A percentile compares a stretch with the other conserved stretches of the same genome.
These are phyloP conservation scores for Phyllosticta paracitricarpa DNA, from an alignment of 2,329 filamentous ascomycete species.

Conservation along the genomic window DNA sequence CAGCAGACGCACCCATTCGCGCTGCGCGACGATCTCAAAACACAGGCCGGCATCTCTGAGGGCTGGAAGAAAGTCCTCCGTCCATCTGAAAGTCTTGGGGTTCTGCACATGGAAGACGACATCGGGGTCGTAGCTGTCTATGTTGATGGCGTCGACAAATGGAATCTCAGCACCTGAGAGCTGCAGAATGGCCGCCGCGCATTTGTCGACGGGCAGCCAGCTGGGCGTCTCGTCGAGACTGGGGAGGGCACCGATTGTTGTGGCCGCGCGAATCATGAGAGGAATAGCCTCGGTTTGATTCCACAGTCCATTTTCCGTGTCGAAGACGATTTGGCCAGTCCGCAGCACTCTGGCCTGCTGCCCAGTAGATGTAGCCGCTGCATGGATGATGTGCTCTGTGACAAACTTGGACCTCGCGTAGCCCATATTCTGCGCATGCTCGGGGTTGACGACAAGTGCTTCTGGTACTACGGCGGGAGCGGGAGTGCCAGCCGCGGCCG, in stretches of 20 bases:
- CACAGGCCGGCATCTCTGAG: slow-evolving; percentile 34
- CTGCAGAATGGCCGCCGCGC: slow-evolving; percentile 33
- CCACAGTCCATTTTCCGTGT: slow-evolving; percentile 37
- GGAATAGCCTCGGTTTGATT: slow-evolving; percentile 42
- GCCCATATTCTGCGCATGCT: slow-evolving; percentile 40
- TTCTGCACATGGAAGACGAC: slow-evolving; percentile 42
- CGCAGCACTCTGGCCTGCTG: slow-evolving; percentile 28
- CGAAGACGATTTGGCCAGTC: slow-evolving; percentile 39
- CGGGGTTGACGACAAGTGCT: slow-evolving; percentile 23
- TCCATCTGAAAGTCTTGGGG: slow-evolving; percentile 41
- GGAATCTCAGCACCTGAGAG: slow-evolving; percentile 14
- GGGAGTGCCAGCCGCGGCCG: slow-evolving; percentile 31
- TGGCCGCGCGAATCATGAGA: slow-evolving; percentile 38
- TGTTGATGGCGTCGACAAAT: background rate
- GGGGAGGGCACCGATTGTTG: slow-evolving; percentile 37
- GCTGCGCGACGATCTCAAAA: slow-evolving; percentile 15
- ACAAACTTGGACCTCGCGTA: slow-evolving; percentile 44
- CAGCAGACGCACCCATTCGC: slow-evolving; percentile 17
- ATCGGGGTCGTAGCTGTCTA: background rate
- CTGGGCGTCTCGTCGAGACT: slow-evolving; percentile 31
- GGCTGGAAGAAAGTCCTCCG: slow-evolving; percentile 42
- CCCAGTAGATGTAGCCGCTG: slow-evolving; percentile 6
- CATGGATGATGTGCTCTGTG: slow-evolving; percentile 35
- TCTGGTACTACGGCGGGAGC: slow-evolving; percentile 24
- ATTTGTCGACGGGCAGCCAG: slow-evolving; percentile 32